Percentiles rank a stretch among this genome's conserved stretches.
Conservation (phyloP, 257 asterid genomes). For the Jacaranda mimosifolia region DNA sequence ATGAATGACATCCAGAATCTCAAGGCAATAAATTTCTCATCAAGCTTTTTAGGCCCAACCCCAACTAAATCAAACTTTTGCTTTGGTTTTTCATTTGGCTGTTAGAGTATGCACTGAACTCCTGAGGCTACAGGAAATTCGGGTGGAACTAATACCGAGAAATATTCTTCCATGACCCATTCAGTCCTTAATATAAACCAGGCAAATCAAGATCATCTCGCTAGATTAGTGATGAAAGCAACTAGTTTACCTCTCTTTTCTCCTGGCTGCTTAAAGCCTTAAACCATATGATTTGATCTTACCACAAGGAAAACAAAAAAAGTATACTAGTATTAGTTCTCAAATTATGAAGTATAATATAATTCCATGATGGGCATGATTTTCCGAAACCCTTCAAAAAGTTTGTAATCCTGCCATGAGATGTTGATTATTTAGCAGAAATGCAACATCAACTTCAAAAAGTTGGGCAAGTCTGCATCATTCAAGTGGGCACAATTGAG, state of each 20-base stretch:
- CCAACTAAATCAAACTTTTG: too few species aligned
- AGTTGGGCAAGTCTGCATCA: background rate
- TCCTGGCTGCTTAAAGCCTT: constrained; percentile 6
- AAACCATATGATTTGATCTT: constrained; percentile 9
- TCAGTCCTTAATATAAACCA: background rate
- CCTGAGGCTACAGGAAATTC: background rate
- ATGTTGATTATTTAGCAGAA: background rate
- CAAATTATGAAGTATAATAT: background rate
- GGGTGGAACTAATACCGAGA: background rate
- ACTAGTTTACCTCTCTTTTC: background rate
- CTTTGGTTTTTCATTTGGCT: background rate
- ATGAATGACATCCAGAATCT: background rate
- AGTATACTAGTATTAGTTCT: background rate
- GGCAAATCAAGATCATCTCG: background rate
- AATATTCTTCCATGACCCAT: background rate
- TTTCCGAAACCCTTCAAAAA: constrained; percentile 1
- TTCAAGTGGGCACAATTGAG: background rate
- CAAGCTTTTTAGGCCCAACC: background rate
- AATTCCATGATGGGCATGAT: background rate
- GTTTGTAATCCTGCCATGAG: constrained; percentile 1
- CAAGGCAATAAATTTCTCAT: background rate
- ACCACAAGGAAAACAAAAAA: background rate
- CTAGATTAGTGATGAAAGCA: background rate
- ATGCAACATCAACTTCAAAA: constrained; percentile 1
- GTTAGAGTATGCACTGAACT: background rate